These are phyloP conservation scores for Lactifluus piperatus DNA, from an alignment of 768 basidiomycete species.

Conservation along the genomic window DNA sequence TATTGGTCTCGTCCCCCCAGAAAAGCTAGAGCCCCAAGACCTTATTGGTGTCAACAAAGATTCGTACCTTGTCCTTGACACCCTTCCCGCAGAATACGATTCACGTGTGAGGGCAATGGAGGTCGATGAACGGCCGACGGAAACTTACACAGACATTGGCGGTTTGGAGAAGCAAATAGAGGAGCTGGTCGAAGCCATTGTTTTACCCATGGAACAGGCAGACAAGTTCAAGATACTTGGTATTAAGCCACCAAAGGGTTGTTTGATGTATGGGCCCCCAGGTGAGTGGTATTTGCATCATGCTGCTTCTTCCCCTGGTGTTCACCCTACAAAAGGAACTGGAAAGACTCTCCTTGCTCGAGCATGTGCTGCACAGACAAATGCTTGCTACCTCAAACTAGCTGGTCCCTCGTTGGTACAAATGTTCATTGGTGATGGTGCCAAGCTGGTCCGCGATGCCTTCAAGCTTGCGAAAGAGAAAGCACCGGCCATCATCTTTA, in stretches of 20 bases:
- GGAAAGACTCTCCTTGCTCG: constrained; percentile 97
- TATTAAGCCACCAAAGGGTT: constrained; percentile 95
- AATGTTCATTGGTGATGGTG: constrained; percentile 99
- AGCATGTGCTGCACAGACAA: constrained; percentile 96
- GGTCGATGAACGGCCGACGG: constrained; percentile 95
- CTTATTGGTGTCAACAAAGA: constrained; percentile 99
- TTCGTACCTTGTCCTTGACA: constrained; percentile 94
- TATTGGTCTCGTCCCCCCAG: constrained; percentile 93
- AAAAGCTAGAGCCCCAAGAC: constrained; percentile 83
- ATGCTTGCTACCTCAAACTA: constrained; percentile 96
- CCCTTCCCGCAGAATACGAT: constrained; percentile 93
- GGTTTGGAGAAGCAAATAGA: constrained; percentile 99
- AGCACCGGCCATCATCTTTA: constrained; percentile 98
- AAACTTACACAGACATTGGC: constrained; percentile 95
- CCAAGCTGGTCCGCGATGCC: constrained; percentile 96
- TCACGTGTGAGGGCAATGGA: constrained; percentile 99
- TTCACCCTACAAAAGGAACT: constrained; percentile 47
- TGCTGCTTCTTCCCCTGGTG: background rate
- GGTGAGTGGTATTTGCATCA: constrained; percentile 38
- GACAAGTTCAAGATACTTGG: constrained; percentile 99
- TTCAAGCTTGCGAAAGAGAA: constrained; percentile 98
- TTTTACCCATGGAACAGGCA: constrained; percentile 96
- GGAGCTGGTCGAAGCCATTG: constrained; percentile 95
- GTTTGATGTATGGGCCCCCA: constrained; percentile 97
- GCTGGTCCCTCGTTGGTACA: constrained; percentile 97